A percentile compares a stretch with the other conserved stretches of the same genome.
Evolutionary conservation across 2,329 filamentous ascomycete genomes (phyloP).

Genomic region (Diaporthe batatas): DNA sequence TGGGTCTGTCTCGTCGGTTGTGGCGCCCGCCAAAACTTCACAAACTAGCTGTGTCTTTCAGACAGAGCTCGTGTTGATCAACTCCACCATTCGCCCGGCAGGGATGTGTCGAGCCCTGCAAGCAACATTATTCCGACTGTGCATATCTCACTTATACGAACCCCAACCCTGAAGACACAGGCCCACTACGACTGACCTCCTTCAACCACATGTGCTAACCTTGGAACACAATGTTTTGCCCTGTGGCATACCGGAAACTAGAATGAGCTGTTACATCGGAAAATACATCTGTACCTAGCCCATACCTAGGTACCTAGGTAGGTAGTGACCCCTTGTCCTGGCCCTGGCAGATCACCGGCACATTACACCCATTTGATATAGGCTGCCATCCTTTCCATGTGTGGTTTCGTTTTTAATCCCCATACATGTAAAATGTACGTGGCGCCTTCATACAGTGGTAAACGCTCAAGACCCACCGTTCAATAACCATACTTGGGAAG

Average conservation of each 20-base stretch:
- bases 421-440: too few relatives aligned
- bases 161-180: slow-evolving; percentile 15
- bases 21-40: neutral
- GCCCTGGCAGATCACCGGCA: neutral
- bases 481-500: too few relatives aligned
- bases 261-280: neutral
- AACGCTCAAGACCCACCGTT: too few relatives aligned
- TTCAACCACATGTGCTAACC: neutral
- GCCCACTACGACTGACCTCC: neutral
- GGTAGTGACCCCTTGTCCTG: neutral
- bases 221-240: neutral
- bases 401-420: too few relatives aligned
- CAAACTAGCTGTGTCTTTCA: neutral
- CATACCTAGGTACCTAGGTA: too few relatives aligned
- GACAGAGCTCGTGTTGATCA: slow-evolving; percentile 1
- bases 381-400: neutral
- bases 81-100: neutral
- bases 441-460: too few relatives aligned
- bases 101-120: neutral
- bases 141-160: neutral
- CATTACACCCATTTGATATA: neutral
- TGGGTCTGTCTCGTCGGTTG: neutral
- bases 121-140: neutral
- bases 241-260: neutral
- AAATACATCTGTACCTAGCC: neutral